These are phyloP conservation scores for Talaromyces borbonicus DNA, from an alignment of 495 filamentous ascomycete species.

Conservation along the genomic window DNA sequence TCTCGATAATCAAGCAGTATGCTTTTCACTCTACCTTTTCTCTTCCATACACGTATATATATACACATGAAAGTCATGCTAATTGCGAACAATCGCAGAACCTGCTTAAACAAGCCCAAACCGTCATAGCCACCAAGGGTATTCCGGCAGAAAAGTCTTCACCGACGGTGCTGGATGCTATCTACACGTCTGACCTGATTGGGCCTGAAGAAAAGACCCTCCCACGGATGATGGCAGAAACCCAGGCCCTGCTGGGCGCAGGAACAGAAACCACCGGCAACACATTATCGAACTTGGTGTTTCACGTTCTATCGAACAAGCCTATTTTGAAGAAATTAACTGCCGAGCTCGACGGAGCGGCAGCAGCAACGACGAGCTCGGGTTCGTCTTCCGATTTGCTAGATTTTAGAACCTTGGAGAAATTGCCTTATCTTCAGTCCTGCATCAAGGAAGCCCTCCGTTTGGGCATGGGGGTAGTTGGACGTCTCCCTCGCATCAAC, in stretches of 20 bases:
- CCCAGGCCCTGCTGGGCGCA: conserved; percentile 23
- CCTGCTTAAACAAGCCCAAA: conserved; percentile 6
- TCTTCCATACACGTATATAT: no score
- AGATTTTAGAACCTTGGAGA: conserved; percentile 17
- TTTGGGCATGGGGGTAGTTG: conserved; percentile 5
- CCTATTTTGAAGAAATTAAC: conserved; percentile 14
- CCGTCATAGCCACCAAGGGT: conserved; percentile 6
- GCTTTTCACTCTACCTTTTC: not conserved
- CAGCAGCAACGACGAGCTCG: conserved; percentile 11
- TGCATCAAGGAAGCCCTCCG: conserved; percentile 29
- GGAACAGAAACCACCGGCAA: conserved; percentile 30
- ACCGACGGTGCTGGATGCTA: conserved; percentile 25
- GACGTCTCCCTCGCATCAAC: conserved; percentile 7
- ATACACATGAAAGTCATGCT: not conserved
- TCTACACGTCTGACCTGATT: conserved; percentile 22
- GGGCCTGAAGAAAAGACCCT: conserved; percentile 9
- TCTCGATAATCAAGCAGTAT: conserved; percentile 8
- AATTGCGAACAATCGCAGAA: not conserved
- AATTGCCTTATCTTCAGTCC: conserved; percentile 28
- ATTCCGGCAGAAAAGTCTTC: conserved; percentile 2
- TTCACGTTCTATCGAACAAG: conserved; percentile 17
- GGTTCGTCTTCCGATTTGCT: conserved; percentile 3
- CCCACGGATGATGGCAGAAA: conserved; percentile 21
- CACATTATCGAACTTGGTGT: conserved; percentile 11
- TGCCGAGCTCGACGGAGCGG: conserved; percentile 16